phyloP scores from a whole-genome alignment of 169 alveolate species.

The Plasmodium reichenowi region DNA sequence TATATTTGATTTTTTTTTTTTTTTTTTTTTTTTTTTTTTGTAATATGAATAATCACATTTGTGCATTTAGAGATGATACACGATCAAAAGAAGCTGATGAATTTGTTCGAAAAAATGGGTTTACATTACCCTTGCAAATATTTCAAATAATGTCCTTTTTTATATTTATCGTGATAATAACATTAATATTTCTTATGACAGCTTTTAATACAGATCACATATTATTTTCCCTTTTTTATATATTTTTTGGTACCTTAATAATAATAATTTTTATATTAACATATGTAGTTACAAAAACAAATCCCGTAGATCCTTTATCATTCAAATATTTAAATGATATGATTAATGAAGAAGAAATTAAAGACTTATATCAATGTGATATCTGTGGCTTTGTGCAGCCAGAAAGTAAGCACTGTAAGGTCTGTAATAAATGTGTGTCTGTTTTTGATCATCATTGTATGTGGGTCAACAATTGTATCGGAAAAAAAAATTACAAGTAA shows the following conservation, averaged over 20 bases:
- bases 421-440: slow-evolving; percentile 91
- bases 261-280: slow-evolving; percentile 65
- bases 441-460: slow-evolving; percentile 93
- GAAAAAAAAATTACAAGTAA: slow-evolving; percentile 84
- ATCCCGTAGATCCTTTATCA: slow-evolving; percentile 85
- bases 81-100: slow-evolving; percentile 70
- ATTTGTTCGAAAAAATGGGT: slow-evolving; percentile 82
- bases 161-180: slow-evolving; percentile 47
- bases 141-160: slow-evolving; percentile 80
- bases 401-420: slow-evolving; percentile 90
- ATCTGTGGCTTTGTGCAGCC: slow-evolving; percentile 81
- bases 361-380: slow-evolving; percentile 76
- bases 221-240: slow-evolving; percentile 21
- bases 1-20: not conserved
- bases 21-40: slow-evolving; percentile 7
- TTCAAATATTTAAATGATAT: slow-evolving; percentile 66
- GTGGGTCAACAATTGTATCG: slow-evolving; percentile 93
- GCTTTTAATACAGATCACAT: slow-evolving; percentile 63
- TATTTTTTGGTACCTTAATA: slow-evolving; percentile 48
- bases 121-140: slow-evolving; percentile 82
- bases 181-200: slow-evolving; percentile 62
- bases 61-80: slow-evolving; percentile 69
- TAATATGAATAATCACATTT: slow-evolving; percentile 57
- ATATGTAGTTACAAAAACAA: slow-evolving; percentile 78
- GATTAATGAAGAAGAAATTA: slow-evolving; percentile 41